These are phyloP conservation scores for Jatropha curcas DNA, from an alignment of 345 rosid genomes.

Conservation along the genomic window DNA sequence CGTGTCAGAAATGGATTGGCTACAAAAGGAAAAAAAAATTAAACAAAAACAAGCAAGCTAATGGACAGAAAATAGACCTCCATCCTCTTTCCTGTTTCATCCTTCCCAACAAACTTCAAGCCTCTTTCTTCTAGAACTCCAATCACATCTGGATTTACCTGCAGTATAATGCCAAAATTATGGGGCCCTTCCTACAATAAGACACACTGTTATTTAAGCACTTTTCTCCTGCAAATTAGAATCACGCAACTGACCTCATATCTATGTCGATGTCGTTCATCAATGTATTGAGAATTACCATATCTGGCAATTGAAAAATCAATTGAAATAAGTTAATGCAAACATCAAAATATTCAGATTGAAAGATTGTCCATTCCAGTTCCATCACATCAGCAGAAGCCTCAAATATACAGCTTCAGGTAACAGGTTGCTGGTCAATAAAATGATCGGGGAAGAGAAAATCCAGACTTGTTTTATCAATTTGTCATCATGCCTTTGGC, in stretches of 20 bases:
- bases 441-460: conserved; percentile 3
- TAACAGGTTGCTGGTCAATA: background rate
- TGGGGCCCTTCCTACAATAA: background rate
- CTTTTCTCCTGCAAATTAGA: background rate
- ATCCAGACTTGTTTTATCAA: background rate
- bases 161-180: background rate
- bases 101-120: conserved; percentile 39
- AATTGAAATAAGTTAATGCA: conserved; percentile 1
- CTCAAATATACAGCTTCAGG: background rate
- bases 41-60: background rate
- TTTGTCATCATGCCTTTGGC: background rate
- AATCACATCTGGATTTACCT: conserved; percentile 35
- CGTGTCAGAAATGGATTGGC: background rate
- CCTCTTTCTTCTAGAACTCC: conserved; percentile 32
- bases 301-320: conserved; percentile 23
- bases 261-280: conserved; percentile 39
- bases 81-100: conserved; percentile 41
- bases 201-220: background rate
- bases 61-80: conserved; percentile 23
- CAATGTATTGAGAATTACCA: conserved; percentile 24
- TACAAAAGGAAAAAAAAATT: background rate
- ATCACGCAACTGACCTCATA: conserved; percentile 34
- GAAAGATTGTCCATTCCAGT: background rate
- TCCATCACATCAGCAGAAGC: conserved; percentile 5
- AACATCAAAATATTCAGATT: background rate